phyloP scores from a whole-genome alignment of 768 basidiomycete species.

The Hypholoma fasciculare region DNA sequence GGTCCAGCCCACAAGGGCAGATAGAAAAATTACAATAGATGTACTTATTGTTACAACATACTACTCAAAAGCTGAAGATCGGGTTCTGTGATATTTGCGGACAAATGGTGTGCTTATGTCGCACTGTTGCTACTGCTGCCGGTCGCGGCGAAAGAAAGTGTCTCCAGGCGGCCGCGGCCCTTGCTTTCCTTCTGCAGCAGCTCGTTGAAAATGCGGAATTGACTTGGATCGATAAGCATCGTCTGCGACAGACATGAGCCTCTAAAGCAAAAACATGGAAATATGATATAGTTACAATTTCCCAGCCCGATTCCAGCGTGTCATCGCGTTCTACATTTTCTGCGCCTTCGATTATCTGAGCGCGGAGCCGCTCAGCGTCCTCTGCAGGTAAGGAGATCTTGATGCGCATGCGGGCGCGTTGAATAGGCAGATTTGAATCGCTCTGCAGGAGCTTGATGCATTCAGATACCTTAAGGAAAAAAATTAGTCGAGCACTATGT shows the following conservation, averaged over 20 bases:
- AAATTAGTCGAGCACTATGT: background rate
- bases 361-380: slow-evolving; percentile 69
- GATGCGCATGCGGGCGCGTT: slow-evolving; percentile 91
- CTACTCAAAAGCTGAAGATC: too few species aligned
- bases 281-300: slow-evolving; percentile 60
- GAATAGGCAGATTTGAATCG: slow-evolving; percentile 86
- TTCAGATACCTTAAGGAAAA: slow-evolving; percentile 70
- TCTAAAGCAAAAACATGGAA: background rate
- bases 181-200: slow-evolving; percentile 90
- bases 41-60: background rate
- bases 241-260: slow-evolving; percentile 46
- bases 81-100: too few species aligned
- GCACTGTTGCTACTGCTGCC: slow-evolving; percentile 27
- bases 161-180: slow-evolving; percentile 85
- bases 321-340: slow-evolving; percentile 87
- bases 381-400: slow-evolving; percentile 70
- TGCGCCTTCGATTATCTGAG: slow-evolving; percentile 68
- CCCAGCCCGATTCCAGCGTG: slow-evolving; percentile 75
- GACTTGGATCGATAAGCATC: slow-evolving; percentile 90
- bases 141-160: slow-evolving; percentile 70
- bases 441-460: slow-evolving; percentile 83
- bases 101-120: slow-evolving; percentile 1
- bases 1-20: slow-evolving; percentile 24
- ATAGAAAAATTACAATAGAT: background rate
- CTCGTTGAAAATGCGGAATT: slow-evolving; percentile 88